Evolutionary conservation across 345 rosid species (phyloP).

Genomic region (Bruguiera gymnorhiza): DNA sequence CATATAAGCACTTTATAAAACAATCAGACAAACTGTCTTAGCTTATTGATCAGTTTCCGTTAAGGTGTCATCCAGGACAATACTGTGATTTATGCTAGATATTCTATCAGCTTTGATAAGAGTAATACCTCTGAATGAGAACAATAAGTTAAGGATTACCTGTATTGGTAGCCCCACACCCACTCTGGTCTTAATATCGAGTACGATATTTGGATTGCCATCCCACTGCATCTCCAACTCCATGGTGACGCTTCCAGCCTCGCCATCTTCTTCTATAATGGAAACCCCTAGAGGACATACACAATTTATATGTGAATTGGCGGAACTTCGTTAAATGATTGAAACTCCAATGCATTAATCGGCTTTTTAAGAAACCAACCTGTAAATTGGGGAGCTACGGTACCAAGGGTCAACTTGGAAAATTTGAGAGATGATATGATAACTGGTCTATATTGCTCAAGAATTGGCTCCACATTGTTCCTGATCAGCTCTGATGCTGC

Average conservation of each 20-base stretch:
- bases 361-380: slow-evolving; percentile 34
- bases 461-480: slow-evolving; percentile 76
- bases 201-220: slow-evolving; percentile 74
- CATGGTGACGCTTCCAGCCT: slow-evolving; percentile 50
- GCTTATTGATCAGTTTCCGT: no score
- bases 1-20: no score
- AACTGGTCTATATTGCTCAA: slow-evolving; percentile 73
- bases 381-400: slow-evolving; percentile 95
- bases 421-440: slow-evolving; percentile 72
- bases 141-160: slow-evolving; percentile 36
- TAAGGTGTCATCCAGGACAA: no score
- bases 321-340: not conserved
- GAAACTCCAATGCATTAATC: not conserved
- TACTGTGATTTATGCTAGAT: not conserved
- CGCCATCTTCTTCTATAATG: slow-evolving; percentile 58
- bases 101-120: not conserved
- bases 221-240: slow-evolving; percentile 98
- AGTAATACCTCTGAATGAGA: not conserved
- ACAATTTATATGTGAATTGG: not conserved
- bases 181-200: slow-evolving; percentile 63
- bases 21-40: no score
- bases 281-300: slow-evolving; percentile 49
- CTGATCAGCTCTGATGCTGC: slow-evolving; percentile 89
- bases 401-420: slow-evolving; percentile 81
- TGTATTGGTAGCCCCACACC: slow-evolving; percentile 77